phyloP scores from a whole-genome alignment of 805 yeast species.

The Barnettozyma pratensis region DNA sequence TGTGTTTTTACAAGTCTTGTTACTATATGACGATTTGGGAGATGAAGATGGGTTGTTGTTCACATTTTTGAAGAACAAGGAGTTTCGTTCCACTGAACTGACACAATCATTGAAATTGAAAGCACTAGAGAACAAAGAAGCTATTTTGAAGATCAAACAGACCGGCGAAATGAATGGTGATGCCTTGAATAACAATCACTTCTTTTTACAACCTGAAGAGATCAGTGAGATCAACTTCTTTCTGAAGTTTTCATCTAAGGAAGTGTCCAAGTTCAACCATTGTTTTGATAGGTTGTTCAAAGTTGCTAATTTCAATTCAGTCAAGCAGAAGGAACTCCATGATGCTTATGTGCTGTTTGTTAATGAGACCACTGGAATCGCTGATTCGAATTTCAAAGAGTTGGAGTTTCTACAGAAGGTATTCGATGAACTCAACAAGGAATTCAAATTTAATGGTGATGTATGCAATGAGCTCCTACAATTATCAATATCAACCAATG shows the following conservation, averaged over 20 bases:
- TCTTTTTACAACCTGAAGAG: conserved; percentile 30
- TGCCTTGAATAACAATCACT: conserved; percentile 9
- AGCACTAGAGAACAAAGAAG: conserved; percentile 26
- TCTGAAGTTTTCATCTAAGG: conserved; percentile 39
- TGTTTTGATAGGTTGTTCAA: conserved; percentile 33
- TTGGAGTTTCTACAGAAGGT: conserved; percentile 14
- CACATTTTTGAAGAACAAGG: conserved; percentile 35
- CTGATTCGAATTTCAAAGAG: conserved; percentile 10
- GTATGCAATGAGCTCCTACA: conserved; percentile 16
- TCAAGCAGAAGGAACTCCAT: conserved; percentile 17
- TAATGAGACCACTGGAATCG: not conserved
- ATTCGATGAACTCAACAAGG: conserved; percentile 13
- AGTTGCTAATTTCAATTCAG: conserved; percentile 26
- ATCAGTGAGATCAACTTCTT: conserved; percentile 44
- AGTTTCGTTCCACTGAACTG: conserved; percentile 28
- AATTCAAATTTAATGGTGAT: conserved; percentile 18
- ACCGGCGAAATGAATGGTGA: not conserved
- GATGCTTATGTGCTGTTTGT: conserved; percentile 14
- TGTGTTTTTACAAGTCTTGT: conserved; percentile 39
- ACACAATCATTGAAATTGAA: conserved; percentile 28
- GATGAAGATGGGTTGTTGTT: conserved; percentile 33
- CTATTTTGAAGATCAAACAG: conserved; percentile 12
- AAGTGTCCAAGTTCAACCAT: conserved; percentile 31
- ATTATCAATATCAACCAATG: conserved; percentile 19
- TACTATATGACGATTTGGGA: conserved; percentile 31